Evolutionary conservation across 129 eudicot genomes (phyloP).

Genomic region (Daucus carota): DNA sequence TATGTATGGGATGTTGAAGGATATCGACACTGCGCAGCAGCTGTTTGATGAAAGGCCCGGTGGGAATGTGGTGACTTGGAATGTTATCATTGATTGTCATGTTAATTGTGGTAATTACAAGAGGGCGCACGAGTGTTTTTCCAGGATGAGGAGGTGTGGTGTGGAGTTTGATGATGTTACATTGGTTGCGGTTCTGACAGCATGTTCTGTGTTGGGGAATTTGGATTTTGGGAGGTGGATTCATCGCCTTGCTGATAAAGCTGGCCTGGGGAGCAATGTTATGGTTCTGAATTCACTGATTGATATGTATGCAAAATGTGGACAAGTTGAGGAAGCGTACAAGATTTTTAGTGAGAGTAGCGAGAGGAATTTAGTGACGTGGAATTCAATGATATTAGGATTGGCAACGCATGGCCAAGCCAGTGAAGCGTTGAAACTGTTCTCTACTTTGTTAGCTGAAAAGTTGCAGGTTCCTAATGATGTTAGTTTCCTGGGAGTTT

Average conservation of each 20-base stretch:
- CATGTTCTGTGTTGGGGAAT: constrained; percentile 38
- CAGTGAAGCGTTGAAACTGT: constrained; percentile 26
- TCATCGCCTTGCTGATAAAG: constrained; percentile 13
- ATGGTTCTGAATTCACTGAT: constrained; percentile 31
- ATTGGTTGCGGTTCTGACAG: constrained; percentile 31
- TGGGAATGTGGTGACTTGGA: constrained; percentile 42
- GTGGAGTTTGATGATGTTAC: constrained; percentile 35
- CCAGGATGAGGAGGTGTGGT: constrained; percentile 20
- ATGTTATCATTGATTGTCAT: constrained; percentile 39
- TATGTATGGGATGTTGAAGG: constrained; percentile 37
- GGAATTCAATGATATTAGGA: constrained; percentile 43
- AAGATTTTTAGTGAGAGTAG: constrained; percentile 20
- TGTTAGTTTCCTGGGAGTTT: constrained; percentile 39
- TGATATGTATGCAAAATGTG: constrained; percentile 51
- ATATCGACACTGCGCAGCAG: constrained; percentile 24
- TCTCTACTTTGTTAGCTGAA: constrained; percentile 26
- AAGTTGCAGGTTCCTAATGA: constrained; percentile 22
- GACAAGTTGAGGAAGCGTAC: constrained; percentile 33
- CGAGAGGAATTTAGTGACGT: constrained; percentile 35
- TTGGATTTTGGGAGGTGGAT: constrained; percentile 40
- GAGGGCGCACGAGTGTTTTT: constrained; percentile 32
- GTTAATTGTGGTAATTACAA: constrained; percentile 31
- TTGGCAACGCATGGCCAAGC: constrained; percentile 35
- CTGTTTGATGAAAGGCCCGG: constrained; percentile 43
- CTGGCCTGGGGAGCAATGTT: constrained; percentile 13